Base-by-base conservation (phyloP, 345 rosid species). In the Dipteronia sinensis region DNA sequence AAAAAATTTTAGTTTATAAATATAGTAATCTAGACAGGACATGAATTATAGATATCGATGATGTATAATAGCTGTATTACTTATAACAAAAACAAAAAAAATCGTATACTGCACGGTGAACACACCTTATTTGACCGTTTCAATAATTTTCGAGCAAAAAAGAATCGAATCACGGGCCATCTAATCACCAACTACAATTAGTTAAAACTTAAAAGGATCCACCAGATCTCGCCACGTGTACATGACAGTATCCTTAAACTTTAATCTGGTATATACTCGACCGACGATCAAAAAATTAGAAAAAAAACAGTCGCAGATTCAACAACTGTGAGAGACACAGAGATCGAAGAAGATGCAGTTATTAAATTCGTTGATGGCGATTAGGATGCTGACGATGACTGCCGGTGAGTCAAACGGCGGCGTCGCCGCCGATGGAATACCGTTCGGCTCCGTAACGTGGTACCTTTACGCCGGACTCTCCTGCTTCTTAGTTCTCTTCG, bases 401-500 rank as follows among this genome's bases (percentile, higher is more conserved):
- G 56, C 81, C 15, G 88, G 79, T 64, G 86, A 84, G 63, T 72
- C 84, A 4, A 77, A 49, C 65, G 76, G 74, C 67, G 75, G n/a
- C 59, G 83, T 62, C 12, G 1, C 5, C 29, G 7, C 5, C 63
- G 27, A 8, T 15, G 87, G 79, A 47, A 89, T 96, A 2, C 61
- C 90, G 2, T 94, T 86, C 25, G 97, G 99, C 72, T 83, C 94
- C 58, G 51, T 85, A 0, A 56, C 66, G 88, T 96, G 88, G 89
- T 85, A 84, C 78, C 65, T 82, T 16, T 94, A 94, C 84, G 97
- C 89, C 10, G 94, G 92, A 16, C 27, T 94, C 55, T 96, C 92
- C 63, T 90, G 97, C 86, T 80, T 87, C 27, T 88, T 96, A n/a
- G 99, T 96, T 2, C 84, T 94, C 25, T 96, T 96, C 85, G 99